phyloP scores from a whole-genome alignment of 2,329 filamentous ascomycete genomes.

The Elsinoe perseae region DNA sequence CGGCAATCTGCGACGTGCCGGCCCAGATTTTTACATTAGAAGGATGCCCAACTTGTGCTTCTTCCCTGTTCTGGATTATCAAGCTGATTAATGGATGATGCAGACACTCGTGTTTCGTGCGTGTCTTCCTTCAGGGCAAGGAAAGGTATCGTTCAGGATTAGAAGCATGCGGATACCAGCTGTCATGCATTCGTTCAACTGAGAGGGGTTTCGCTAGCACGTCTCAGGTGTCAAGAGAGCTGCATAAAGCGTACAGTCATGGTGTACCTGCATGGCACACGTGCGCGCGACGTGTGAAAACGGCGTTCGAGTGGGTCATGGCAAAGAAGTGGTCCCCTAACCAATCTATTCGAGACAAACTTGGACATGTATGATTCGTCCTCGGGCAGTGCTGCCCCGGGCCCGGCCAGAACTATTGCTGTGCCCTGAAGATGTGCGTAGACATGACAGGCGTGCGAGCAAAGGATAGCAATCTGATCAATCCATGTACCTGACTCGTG shows the following conservation, averaged over 20 bases:
- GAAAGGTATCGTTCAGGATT: neutral
- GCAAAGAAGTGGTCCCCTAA: neutral
- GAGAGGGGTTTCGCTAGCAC: constrained; percentile 6
- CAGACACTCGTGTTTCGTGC: neutral
- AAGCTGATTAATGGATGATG: neutral
- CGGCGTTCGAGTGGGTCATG: neutral
- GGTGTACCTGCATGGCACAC: constrained; percentile 11
- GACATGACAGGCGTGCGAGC: neutral
- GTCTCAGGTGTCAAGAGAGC: neutral
- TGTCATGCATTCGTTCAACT: neutral
- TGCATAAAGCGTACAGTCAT: neutral
- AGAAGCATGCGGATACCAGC: neutral
- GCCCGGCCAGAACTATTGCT: neutral
- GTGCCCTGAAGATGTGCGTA: neutral
- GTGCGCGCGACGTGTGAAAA: constrained; percentile 9
- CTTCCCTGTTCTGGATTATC: neutral
- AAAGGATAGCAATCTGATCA: neutral
- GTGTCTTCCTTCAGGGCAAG: constrained; percentile 1
- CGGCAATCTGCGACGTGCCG: constrained; percentile 13
- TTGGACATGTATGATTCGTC: constrained; percentile 8
- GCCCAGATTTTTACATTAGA: neutral
- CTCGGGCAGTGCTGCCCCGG: neutral
- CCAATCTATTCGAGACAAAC: constrained; percentile 10
- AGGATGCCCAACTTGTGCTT: constrained; percentile 1
- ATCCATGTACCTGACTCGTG: neutral